phyloP scores from a whole-genome alignment of 345 rosid genomes.

The Carallia pectinifolia region DNA sequence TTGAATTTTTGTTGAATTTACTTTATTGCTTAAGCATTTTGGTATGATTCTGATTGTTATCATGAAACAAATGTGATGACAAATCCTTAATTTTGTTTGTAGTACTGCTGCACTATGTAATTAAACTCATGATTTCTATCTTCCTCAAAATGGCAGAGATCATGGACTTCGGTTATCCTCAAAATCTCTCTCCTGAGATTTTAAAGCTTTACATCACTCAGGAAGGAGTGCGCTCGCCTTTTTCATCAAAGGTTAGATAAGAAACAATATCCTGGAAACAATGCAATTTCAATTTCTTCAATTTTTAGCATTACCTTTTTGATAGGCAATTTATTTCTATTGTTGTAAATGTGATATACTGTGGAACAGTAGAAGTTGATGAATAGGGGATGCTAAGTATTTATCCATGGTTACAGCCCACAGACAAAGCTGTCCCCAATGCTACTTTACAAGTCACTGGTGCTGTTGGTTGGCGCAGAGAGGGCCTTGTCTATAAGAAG shows the following conservation, averaged over 20 bases:
- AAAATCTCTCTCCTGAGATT: slow-evolving; percentile 96
- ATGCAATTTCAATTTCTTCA: not conserved
- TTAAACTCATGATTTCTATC: not conserved
- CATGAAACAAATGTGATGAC: not conserved
- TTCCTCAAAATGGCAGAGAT: slow-evolving; percentile 57
- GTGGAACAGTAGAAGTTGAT: not conserved
- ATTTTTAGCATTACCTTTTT: slow-evolving; percentile 3
- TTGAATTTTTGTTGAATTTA: not conserved
- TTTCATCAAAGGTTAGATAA: slow-evolving; percentile 84
- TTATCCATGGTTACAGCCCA: slow-evolving; percentile 37
- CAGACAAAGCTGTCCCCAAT: slow-evolving; percentile 93
- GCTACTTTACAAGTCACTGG: slow-evolving; percentile 99
- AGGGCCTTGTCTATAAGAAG: slow-evolving; percentile 93
- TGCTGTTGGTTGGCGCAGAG: slow-evolving; percentile 99
- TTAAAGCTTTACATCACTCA: slow-evolving; percentile 96
- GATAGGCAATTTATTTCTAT: slow-evolving; percentile 3
- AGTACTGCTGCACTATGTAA: not conserved
- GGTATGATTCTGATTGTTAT: not conserved
- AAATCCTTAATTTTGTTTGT: not conserved
- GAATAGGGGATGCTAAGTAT: not conserved
- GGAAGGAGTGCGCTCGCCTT: slow-evolving; percentile 96
- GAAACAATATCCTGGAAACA: slow-evolving; percentile 2
- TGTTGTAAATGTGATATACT: not conserved
- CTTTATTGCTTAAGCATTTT: not conserved
- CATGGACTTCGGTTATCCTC: slow-evolving; percentile 98